Evolutionary conservation across 1,139 yeast species (phyloP), one percentile per base, ranked within the genome.

Genomic region (Magnusiomyces tetraspermus): DNA sequence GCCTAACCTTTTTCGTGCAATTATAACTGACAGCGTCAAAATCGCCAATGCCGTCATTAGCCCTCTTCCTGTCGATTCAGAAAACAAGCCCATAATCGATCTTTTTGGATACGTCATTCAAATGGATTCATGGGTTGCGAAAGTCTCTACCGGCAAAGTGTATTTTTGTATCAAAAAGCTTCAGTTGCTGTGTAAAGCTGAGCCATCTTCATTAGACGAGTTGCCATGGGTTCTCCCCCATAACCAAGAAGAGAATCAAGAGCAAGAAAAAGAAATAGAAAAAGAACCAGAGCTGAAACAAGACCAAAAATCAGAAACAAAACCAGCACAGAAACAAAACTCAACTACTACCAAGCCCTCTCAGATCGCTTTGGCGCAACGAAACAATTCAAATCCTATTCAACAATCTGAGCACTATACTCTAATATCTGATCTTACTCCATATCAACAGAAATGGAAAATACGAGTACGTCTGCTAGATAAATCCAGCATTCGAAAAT

Each of bases 361-460:
- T n/a, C n/a, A n/a, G n/a, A n/a, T n/a, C n/a, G n/a, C n/a, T n/a
- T n/a, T n/a, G n/a, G n/a, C n/a, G n/a, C n/a, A n/a, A 28, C 33
- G 11, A 28, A 28, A 6, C 11, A 11, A 8, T 6, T 28, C 33
- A 6, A 28, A 28, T 6, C 33, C 33, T 28, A 28, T 11, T 28
- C 33, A 28, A 28, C 6, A 28, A 11, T 28, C 6, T 11, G 11
- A 6, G 6, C 33, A 28, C 6, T 28, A 8, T 28, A 28, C 33
- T 11, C 33, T 11, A 28, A 28, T 28, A 8, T 28, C 33, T 65
- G 85, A 83, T 55, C 73, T 94, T 53, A 87, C 97, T 10, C 97
- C 98, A 11, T 92, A 87, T 67, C 94, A 85, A 66, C 85, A 83
- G 65, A 77, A 77, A 55, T 94, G 97, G 97, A 83, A 90, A 3